Conservation (phyloP, 164 flowering plant species). For the Magnolia kwangsiensis region DNA sequence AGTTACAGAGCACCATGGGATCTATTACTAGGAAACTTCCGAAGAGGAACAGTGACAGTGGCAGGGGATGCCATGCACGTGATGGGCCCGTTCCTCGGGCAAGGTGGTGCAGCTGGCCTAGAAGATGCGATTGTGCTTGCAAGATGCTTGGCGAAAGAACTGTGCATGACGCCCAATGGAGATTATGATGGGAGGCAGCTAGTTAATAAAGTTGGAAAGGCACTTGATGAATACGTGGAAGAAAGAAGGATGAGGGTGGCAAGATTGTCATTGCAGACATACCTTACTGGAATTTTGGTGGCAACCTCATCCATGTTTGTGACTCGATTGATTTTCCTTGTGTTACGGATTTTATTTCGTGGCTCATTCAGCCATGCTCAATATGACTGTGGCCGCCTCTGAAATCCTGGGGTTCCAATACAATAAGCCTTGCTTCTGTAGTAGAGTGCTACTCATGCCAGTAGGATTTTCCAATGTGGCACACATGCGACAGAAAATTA, state of each 20-base stretch:
- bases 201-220: slow-evolving; percentile 9
- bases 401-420: neutral
- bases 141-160: slow-evolving; percentile 22
- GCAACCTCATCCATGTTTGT: slow-evolving; percentile 4
- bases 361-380: slow-evolving; percentile 13
- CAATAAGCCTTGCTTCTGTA: too few relatives aligned
- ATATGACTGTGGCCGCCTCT: slow-evolving; percentile 33
- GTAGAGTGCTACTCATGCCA: too few relatives aligned
- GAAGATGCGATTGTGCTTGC: slow-evolving; percentile 44
- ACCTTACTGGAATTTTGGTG: slow-evolving; percentile 19
- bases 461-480: too few relatives aligned
- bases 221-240: slow-evolving; percentile 26
- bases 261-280: slow-evolving; percentile 18
- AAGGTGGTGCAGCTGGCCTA: slow-evolving; percentile 34
- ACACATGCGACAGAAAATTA: too few relatives aligned
- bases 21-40: slow-evolving; percentile 15
- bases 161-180: neutral
- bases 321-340: slow-evolving; percentile 1
- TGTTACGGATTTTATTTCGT: neutral
- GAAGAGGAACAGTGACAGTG: slow-evolving; percentile 25
- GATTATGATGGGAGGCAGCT: neutral
- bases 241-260: slow-evolving; percentile 29
- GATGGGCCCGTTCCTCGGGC: slow-evolving; percentile 44
- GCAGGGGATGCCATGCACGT: slow-evolving; percentile 49
- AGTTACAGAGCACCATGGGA: slow-evolving; percentile 34